These are phyloP conservation scores for Fraxinus sp. DNA, from an alignment of 305 asterid species.

Conservation along the genomic window DNA sequence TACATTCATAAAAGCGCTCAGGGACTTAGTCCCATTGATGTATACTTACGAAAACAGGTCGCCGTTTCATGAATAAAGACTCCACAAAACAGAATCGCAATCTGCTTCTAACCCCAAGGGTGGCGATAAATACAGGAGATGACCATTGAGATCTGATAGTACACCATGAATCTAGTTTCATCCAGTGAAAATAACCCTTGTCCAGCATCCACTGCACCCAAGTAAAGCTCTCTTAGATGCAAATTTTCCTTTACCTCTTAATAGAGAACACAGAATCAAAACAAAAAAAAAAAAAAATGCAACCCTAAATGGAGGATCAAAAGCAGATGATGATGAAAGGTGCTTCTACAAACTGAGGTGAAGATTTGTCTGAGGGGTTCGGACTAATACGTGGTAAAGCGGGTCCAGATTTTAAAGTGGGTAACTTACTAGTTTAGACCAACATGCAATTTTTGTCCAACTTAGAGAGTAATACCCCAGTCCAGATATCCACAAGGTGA, in stretches of 20 bases:
- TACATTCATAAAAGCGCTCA: not conserved
- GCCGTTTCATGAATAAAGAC: not conserved
- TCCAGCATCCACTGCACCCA: slow-evolving; percentile 18
- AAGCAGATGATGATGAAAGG: not conserved
- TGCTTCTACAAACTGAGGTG: not conserved
- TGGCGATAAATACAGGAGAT: not conserved
- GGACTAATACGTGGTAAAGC: not conserved
- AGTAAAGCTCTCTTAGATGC: not conserved
- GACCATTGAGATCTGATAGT: not conserved
- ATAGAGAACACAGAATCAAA: not conserved
- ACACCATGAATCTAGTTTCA: not conserved
- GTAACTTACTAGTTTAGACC: not conserved
- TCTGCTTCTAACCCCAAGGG: not conserved
- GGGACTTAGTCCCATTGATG: not conserved
- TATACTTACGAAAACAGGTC: not conserved
- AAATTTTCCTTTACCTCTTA: not conserved
- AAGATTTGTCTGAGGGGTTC: not conserved
- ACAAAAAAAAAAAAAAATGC: not conserved
- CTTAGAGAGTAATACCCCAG: not conserved
- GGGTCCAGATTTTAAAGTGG: not conserved
- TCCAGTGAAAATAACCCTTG: slow-evolving; percentile 4
- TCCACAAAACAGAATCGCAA: not conserved
- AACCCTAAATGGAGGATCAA: not conserved
- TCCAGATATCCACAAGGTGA: not conserved
- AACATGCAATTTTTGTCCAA: slow-evolving; percentile 6